Percentiles rank a stretch among this genome's conserved stretches.
Conservation (phyloP, 441 rosid species). For the Metrosideros polymorpha region DNA sequence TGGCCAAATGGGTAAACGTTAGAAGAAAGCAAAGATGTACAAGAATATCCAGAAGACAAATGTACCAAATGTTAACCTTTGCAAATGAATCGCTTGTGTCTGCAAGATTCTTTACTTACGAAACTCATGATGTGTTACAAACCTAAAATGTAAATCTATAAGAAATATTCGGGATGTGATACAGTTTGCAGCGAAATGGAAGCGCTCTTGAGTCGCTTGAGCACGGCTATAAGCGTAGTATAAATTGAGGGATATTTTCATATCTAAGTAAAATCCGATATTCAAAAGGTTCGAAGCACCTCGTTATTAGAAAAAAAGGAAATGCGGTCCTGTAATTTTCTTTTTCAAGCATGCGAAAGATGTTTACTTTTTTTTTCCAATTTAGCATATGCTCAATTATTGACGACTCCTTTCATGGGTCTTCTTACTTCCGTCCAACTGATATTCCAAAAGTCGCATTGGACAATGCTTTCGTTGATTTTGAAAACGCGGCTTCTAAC, state of each 20-base stretch:
- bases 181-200: background rate
- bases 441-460: background rate
- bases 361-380: background rate
- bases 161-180: background rate
- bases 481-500: background rate
- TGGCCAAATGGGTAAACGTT: background rate
- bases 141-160: background rate
- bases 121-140: fast-evolving
- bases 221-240: no score
- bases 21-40: background rate
- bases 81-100: background rate
- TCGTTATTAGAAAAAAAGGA: background rate
- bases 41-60: background rate
- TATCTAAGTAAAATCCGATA: fast-evolving
- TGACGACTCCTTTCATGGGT: background rate
- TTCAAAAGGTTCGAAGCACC: fast-evolving
- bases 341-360: fast-evolving
- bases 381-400: background rate
- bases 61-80: background rate
- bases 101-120: background rate
- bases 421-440: background rate
- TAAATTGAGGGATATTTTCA: no score
- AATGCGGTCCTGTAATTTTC: fast-evolving
- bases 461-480: fast-evolving
- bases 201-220: no score